Evolutionary conservation across 208 protist species (phyloP).

Genomic region (Polymyxa betae): DNA sequence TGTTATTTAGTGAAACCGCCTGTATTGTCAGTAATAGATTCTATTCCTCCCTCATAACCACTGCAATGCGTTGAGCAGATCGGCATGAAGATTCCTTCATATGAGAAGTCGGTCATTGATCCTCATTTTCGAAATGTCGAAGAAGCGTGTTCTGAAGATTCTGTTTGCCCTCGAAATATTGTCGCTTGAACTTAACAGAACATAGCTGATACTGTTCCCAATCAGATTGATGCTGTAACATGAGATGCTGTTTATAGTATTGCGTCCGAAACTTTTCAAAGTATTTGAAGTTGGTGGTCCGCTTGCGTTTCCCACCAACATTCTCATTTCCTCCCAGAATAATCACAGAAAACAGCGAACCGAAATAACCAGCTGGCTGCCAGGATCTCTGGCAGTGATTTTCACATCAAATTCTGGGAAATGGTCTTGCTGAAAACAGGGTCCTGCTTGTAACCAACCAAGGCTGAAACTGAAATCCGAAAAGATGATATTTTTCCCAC

Average conservation of each 20-base stretch:
- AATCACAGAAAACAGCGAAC: not conserved
- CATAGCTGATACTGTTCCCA: not conserved
- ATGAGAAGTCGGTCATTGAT: too few species aligned
- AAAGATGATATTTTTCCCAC: not conserved
- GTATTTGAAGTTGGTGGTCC: not conserved
- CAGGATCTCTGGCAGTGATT: too few species aligned
- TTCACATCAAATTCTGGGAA: not conserved
- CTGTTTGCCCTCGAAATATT: too few species aligned
- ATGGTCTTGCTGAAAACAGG: not conserved
- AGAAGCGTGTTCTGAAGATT: too few species aligned
- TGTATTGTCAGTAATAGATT: too few species aligned
- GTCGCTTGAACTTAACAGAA: too few species aligned
- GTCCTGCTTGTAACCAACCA: not conserved
- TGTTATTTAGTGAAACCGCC: too few species aligned
- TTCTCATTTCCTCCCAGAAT: not conserved
- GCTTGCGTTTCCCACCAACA: not conserved
- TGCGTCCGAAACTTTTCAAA: not conserved
- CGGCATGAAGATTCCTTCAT: too few species aligned
- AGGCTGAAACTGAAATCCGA: not conserved
- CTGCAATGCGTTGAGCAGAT: too few species aligned
- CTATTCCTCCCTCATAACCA: too few species aligned
- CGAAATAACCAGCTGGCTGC: not conserved
- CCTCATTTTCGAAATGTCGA: too few species aligned
- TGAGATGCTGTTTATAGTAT: not conserved
- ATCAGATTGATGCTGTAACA: not conserved